Evolutionary conservation across 345 rosid species (phyloP).

Genomic region (Capsella bursapastoris): DNA sequence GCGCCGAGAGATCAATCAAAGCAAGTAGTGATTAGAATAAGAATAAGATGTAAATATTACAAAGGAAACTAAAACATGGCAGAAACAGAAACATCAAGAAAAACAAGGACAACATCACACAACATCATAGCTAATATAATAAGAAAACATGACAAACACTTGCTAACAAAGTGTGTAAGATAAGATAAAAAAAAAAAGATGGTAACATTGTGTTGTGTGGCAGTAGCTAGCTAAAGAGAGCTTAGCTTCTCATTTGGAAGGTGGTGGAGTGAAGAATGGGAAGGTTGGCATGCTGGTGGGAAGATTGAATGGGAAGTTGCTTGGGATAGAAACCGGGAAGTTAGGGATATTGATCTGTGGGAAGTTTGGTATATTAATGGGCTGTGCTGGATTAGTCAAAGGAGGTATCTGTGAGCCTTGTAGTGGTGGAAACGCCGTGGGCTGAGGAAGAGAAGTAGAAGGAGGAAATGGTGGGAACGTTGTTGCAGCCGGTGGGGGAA

Average conservation of each 20-base stretch:
- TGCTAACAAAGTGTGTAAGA: slow-evolving; percentile 19
- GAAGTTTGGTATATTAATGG: slow-evolving; percentile 40
- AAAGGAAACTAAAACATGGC: slow-evolving; percentile 13
- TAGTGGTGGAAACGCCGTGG: slow-evolving; percentile 36
- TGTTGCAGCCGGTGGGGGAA: slow-evolving; percentile 32
- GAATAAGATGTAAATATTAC: neutral
- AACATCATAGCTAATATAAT: neutral
- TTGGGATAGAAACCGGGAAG: slow-evolving; percentile 38
- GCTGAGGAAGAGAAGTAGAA: slow-evolving; percentile 32
- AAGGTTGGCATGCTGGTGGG: slow-evolving; percentile 39
- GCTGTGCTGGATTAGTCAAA: slow-evolving; percentile 40
- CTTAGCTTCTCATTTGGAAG: slow-evolving; percentile 39
- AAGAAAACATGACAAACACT: slow-evolving; percentile 25
- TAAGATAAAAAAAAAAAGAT: neutral
- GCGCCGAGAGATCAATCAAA: neutral
- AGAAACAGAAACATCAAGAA: slow-evolving; percentile 17
- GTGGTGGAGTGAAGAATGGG: slow-evolving; percentile 46
- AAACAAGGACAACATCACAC: slow-evolving; percentile 18
- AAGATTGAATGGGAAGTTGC: slow-evolving; percentile 41
- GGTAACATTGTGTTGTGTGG: neutral
- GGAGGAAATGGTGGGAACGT: slow-evolving; percentile 40
- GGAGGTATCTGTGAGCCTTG: slow-evolving; percentile 32
- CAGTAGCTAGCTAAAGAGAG: slow-evolving; percentile 21
- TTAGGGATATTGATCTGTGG: slow-evolving; percentile 43
- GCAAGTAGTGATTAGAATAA: too few relatives aligned